phyloP scores from a whole-genome alignment of 306 rosid genomes.

The Rosa rugosa region DNA sequence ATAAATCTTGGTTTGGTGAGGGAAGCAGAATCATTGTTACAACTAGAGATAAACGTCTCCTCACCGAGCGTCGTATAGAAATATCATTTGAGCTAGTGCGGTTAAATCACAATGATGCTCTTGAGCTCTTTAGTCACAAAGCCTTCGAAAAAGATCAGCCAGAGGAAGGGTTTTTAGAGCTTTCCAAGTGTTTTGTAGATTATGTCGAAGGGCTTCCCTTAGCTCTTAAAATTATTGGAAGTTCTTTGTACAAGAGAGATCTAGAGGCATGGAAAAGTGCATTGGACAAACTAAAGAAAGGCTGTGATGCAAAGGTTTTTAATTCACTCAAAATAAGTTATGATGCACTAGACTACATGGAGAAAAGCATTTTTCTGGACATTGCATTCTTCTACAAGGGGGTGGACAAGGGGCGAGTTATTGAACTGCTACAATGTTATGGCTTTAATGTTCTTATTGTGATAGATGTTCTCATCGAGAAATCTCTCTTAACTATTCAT shows the following conservation, averaged over 20 bases:
- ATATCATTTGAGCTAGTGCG: background rate
- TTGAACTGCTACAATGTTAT: background rate
- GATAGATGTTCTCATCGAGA: conserved; percentile 34
- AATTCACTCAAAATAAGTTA: conserved; percentile 2
- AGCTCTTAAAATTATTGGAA: background rate
- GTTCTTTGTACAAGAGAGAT: background rate
- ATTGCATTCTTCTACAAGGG: background rate
- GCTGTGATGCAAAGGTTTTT: no score
- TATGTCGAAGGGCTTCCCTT: background rate
- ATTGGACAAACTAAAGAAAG: no score
- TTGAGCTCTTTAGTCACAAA: background rate
- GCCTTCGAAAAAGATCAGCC: conserved; percentile 1
- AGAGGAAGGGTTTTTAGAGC: background rate
- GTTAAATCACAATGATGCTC: background rate
- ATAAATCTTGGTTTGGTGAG: background rate
- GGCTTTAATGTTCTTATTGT: conserved; percentile 1
- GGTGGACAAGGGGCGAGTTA: background rate
- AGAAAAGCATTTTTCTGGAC: background rate
- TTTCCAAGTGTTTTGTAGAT: background rate
- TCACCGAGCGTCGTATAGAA: background rate
- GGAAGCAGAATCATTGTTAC: no score
- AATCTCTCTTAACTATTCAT: conserved; percentile 32
- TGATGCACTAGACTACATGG: background rate
- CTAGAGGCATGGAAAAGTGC: background rate
- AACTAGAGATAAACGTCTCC: background rate